Evolutionary conservation across 495 filamentous ascomycete genomes (phyloP).

Genomic region (Halenospora varia): DNA sequence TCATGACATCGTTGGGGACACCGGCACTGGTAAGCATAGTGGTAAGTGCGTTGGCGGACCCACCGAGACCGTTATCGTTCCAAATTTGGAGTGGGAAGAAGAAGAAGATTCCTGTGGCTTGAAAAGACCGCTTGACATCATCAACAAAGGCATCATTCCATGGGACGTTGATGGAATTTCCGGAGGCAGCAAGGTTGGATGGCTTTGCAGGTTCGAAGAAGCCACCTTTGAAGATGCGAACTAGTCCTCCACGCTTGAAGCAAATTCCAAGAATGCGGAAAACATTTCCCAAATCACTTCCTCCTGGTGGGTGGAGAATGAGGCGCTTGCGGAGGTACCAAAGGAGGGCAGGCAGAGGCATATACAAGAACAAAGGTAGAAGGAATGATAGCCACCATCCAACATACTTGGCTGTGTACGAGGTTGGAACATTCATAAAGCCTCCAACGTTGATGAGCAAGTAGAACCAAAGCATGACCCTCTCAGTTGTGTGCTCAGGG

Average conservation of each 20-base stretch:
- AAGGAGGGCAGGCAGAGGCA: conserved; percentile 49
- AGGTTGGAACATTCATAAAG: conserved; percentile 23
- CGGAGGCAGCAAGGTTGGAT: conserved; percentile 45
- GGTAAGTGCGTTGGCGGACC: conserved; percentile 44
- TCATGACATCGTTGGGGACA: conserved; percentile 72
- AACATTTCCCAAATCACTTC: conserved; percentile 51
- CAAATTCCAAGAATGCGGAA: conserved; percentile 50
- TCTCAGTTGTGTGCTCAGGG: conserved; percentile 53
- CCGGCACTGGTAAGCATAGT: conserved; percentile 63
- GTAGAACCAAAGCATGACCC: conserved; percentile 62
- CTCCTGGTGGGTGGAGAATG: conserved; percentile 44
- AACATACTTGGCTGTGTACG: conserved; percentile 71
- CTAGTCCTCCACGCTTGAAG: conserved; percentile 51
- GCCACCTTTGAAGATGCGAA: conserved; percentile 43
- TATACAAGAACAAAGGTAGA: conserved; percentile 56
- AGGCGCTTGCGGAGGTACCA: conserved; percentile 40
- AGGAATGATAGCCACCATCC: conserved; percentile 72
- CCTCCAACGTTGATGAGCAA: conserved; percentile 63
- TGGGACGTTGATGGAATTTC: conserved; percentile 34
- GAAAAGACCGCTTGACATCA: conserved; percentile 52
- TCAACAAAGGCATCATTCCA: conserved; percentile 56
- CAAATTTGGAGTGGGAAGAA: conserved; percentile 73
- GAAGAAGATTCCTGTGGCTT: conserved; percentile 54
- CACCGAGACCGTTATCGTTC: conserved; percentile 48
- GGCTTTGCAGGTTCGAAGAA: conserved; percentile 68